phyloP scores from a whole-genome alignment of 352 stramenopile species.

The Phytophthora cryptogea region DNA sequence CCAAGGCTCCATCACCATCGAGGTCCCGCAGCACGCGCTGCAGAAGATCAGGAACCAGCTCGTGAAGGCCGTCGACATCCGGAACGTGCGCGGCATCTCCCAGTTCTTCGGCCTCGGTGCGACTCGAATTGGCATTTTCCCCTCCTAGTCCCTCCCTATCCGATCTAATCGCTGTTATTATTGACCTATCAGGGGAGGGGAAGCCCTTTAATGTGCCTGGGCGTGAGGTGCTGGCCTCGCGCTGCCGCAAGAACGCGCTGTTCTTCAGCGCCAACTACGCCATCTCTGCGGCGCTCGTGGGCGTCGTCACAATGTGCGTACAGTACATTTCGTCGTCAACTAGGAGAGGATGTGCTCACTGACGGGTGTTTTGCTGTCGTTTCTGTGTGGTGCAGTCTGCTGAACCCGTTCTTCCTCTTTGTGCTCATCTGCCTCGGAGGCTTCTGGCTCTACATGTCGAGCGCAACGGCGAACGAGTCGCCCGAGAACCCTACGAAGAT shows the following conservation, averaged over 20 bases:
- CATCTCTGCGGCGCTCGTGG: conserved; percentile 73
- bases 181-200: conserved; percentile 55
- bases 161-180: conserved; percentile 9
- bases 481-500: conserved; percentile 77
- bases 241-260: conserved; percentile 78
- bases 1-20: conserved; percentile 68
- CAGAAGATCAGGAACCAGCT: conserved; percentile 73
- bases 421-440: conserved; percentile 81
- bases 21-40: conserved; percentile 65
- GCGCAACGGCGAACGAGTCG: conserved; percentile 65
- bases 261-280: conserved; percentile 89
- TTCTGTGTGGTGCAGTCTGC: conserved; percentile 50
- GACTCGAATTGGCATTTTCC: conserved; percentile 1
- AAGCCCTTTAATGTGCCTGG: conserved; percentile 86
- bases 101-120: conserved; percentile 83
- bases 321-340: neutral
- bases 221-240: conserved; percentile 61
- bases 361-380: conserved; percentile 10
- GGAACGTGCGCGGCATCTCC: conserved; percentile 79
- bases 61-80: conserved; percentile 64
- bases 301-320: conserved; percentile 82
- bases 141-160: neutral
- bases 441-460: conserved; percentile 85
- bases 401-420: conserved; percentile 90
- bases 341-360: neutral